Evolutionary conservation across 257 asterid genomes (phyloP), one percentile per base, ranked within the genome.

Genomic region (Nicotiana obtusifolia): DNA sequence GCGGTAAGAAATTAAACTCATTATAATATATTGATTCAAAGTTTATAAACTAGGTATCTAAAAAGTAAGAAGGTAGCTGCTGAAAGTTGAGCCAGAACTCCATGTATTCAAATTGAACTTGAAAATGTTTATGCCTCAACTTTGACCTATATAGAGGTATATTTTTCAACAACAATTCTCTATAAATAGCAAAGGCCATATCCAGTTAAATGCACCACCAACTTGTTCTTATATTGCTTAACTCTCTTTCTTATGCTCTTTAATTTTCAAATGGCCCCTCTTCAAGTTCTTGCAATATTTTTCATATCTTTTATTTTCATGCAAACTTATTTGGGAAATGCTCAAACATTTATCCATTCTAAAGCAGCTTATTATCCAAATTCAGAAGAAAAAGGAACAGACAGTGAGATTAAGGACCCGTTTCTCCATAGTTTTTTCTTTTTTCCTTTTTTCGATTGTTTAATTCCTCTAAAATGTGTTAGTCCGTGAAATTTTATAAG

Each of bases 321-420:
- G 82, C 88, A 78, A 66, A 8, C 76, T 44, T 11, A 69, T 41
- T 81, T 59, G 10, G 92, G 83, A 69, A 83, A 83, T 78, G 89
- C 94, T 66, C 88, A 88, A 22, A 84, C 90, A 78, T 94, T 91
- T 78, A 83, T 87, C 82, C 92, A 80, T 44, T 92, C 98, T 41
- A 87, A 90, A 57, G 96, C 98, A 20, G 82, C 97, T 20, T 81
- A 91, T 81, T 94, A 92, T 88, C 93, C 95, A 17, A 86, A 86
- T 80, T 92, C 98, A 85, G 94, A 90, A 76, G 90, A 88, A 81
- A 90, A 88, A 81, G 97, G 98, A 88, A 92, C 97, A 68, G 92
- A 92, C 67, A 87, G 98, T 92, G 37, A 89, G 89, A 44, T 37
- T 41, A 35, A 35, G 41, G 41, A 35, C 41, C 41, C 41, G 41